These are phyloP conservation scores for Cercospora sp. DNA, from an alignment of 2,329 filamentous ascomycete genomes.

Conservation along the genomic window DNA sequence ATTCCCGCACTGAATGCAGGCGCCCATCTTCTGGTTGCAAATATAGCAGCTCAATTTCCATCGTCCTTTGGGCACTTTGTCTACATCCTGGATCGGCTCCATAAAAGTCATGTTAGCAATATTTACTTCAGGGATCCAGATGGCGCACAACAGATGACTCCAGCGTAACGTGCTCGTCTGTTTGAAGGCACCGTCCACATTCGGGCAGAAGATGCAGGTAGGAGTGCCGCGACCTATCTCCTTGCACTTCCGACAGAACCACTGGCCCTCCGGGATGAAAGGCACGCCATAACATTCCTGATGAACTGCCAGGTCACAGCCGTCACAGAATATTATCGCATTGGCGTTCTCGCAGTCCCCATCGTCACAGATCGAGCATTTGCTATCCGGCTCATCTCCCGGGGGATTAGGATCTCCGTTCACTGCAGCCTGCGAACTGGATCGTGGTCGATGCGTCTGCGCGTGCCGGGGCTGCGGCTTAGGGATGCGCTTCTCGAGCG, in stretches of 20 bases:
- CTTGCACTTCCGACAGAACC: slow-evolving; percentile 96
- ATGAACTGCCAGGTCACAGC: slow-evolving; percentile 94
- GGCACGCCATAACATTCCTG: slow-evolving; percentile 99
- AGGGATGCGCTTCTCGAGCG: slow-evolving; percentile 90
- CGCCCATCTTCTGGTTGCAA: slow-evolving; percentile 95
- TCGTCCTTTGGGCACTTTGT: slow-evolving; percentile 90
- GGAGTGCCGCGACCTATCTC: slow-evolving; percentile 88
- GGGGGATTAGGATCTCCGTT: slow-evolving; percentile 81
- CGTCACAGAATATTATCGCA: slow-evolving; percentile 97
- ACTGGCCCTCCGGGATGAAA: slow-evolving; percentile 97
- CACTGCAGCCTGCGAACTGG: slow-evolving; percentile 90
- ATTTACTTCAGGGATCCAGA: slow-evolving; percentile 98
- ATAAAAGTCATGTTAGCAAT: slow-evolving; percentile 96
- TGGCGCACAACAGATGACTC: slow-evolving; percentile 93
- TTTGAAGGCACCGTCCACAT: slow-evolving; percentile 96
- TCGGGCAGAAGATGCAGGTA: slow-evolving; percentile 97
- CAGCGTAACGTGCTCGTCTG: slow-evolving; percentile 95
- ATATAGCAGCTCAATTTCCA: slow-evolving; percentile 91
- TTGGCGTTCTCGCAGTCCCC: slow-evolving; percentile 99
- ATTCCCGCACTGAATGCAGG: slow-evolving; percentile 97
- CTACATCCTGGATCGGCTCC: slow-evolving; percentile 96
- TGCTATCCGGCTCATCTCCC: slow-evolving; percentile 93
- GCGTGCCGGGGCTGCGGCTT: slow-evolving; percentile 96
- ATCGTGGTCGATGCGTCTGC: slow-evolving; percentile 88
- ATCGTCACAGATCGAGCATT: slow-evolving; percentile 96